A percentile compares a stretch with the other conserved stretches of the same genome.
These are phyloP conservation scores for Prunus persica DNA, from an alignment of 306 rosid genomes.

Conservation along the genomic window DNA sequence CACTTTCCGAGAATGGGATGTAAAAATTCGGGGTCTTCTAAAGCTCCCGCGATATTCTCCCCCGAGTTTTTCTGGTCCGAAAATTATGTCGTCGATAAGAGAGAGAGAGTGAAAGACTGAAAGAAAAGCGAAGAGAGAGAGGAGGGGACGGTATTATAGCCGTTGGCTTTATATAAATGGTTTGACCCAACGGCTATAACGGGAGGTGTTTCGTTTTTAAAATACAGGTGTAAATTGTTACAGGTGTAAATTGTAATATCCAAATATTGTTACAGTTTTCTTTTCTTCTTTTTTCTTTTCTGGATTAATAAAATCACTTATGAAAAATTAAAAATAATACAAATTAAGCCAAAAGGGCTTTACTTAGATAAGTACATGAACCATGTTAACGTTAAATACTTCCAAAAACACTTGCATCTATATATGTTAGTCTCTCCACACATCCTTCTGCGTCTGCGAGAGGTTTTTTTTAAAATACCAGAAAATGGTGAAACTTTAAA, in stretches of 20 bases:
- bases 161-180: conserved; percentile 34
- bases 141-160: conserved; percentile 33
- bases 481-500: too few relatives aligned
- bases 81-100: conserved; percentile 9
- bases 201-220: background rate
- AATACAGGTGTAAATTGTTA: background rate
- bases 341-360: too few relatives aligned
- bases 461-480: too few relatives aligned
- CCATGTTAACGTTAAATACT: too few relatives aligned
- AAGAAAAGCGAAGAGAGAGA: background rate
- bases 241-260: background rate
- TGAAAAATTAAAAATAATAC: background rate
- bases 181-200: conserved; percentile 23
- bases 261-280: background rate
- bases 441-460: fast-evolving
- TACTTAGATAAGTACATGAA: too few relatives aligned
- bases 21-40: background rate
- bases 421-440: fast-evolving
- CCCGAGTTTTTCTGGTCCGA: conserved; percentile 35
- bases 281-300: background rate
- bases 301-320: background rate
- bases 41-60: conserved; percentile 29
- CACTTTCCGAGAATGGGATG: conserved; percentile 25
- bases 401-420: too few relatives aligned
- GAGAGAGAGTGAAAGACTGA: background rate